Conservation (phyloP, 208 protist genomes). For the Crithidia thermophila region DNA sequence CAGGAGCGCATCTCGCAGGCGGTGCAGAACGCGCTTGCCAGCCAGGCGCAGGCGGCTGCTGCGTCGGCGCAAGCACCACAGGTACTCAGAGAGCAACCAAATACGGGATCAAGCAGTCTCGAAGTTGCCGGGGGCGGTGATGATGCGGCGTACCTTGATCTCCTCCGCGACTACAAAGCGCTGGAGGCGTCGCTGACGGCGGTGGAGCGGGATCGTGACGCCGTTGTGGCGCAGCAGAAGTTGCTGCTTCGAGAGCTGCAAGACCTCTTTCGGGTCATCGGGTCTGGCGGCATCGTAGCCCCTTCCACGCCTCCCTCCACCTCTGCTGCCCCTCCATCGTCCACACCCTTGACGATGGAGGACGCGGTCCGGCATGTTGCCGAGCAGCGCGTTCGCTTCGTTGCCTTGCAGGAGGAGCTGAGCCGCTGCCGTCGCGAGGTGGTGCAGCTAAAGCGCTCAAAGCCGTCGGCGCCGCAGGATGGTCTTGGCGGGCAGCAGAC, state of each 20-base stretch:
- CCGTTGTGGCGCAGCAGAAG: constrained; percentile 38
- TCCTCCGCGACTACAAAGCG: constrained; percentile 59
- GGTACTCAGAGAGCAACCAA: not conserved
- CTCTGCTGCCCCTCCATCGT: too few relatives aligned
- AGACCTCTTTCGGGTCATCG: constrained; percentile 9
- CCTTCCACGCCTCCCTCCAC: not conserved
- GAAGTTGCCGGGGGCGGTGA: too few relatives aligned
- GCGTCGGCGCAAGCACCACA: not conserved
- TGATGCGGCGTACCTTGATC: constrained; percentile 57
- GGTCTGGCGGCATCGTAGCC: not conserved
- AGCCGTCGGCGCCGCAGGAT: constrained; percentile 1
- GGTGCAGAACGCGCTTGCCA: constrained; percentile 22
- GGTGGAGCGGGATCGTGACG: constrained; percentile 35
- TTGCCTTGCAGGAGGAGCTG: constrained; percentile 22
- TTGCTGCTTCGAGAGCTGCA: constrained; percentile 24
- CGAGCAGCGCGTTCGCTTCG: constrained; percentile 16
- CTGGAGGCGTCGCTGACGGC: constrained; percentile 28
- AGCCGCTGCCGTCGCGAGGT: constrained; percentile 16
- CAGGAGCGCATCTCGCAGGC: constrained; percentile 32
- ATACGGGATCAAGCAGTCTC: too few relatives aligned
- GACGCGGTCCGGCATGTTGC: constrained; percentile 13
- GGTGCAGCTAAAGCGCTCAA: constrained; percentile 22
- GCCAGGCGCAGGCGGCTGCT: constrained; percentile 6
- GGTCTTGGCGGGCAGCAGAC: constrained; percentile 62
- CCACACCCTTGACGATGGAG: constrained; percentile 9